These are phyloP conservation scores for Neurospora sp. DNA, from an alignment of 2,329 filamentous ascomycete genomes.

Conservation along the genomic window DNA sequence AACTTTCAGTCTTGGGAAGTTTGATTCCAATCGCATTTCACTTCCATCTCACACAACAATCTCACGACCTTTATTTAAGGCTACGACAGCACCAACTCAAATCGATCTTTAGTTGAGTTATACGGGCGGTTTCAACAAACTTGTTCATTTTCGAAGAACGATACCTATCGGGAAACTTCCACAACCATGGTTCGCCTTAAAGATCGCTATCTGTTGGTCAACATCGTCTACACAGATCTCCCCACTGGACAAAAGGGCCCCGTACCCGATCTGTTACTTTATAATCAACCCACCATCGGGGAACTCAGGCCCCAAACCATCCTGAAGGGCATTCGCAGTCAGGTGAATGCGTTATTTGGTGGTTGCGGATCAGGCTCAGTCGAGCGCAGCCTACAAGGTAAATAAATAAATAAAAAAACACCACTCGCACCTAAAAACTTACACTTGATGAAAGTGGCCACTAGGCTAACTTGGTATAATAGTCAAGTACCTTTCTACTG, in stretches of 20 bases:
- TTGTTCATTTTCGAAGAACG: background rate
- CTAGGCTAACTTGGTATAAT: constrained; percentile 15
- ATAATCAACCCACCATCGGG: constrained; percentile 70
- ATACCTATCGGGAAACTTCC: background rate
- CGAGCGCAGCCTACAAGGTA: constrained; percentile 58
- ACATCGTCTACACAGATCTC: constrained; percentile 74
- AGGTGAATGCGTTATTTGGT: constrained; percentile 67
- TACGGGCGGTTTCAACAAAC: background rate
- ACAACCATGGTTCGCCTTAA: constrained; percentile 82
- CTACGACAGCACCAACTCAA: background rate
- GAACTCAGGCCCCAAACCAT: constrained; percentile 57
- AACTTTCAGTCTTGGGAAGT: background rate
- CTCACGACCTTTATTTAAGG: background rate
- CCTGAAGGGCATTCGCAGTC: constrained; percentile 57
- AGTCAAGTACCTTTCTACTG: constrained; percentile 88
- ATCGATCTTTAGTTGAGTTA: background rate
- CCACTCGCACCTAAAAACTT: background rate
- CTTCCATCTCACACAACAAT: background rate
- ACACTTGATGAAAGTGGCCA: background rate
- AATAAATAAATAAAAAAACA: constrained; percentile 19
- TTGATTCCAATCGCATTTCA: background rate
- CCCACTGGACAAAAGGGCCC: constrained; percentile 20
- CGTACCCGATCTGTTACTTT: constrained; percentile 53
- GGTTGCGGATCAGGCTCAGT: constrained; percentile 78
- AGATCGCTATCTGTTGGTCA: constrained; percentile 88